phyloP scores from a whole-genome alignment of 306 rosid genomes.

The Morella rubra region DNA sequence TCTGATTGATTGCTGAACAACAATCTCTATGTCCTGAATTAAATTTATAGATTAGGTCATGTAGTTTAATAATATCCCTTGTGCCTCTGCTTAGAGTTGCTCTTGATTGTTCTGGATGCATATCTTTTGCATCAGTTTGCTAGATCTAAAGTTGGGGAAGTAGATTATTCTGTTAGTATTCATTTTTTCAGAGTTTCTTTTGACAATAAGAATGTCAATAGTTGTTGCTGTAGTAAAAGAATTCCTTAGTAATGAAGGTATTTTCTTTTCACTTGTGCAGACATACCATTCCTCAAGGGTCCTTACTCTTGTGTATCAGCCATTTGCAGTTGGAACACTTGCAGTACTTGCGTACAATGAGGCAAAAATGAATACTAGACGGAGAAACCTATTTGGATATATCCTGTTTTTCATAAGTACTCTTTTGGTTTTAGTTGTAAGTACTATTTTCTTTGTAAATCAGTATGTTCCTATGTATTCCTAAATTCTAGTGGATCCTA shows the following conservation, averaged over 20 bases:
- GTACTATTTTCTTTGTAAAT: background rate
- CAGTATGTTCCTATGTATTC: background rate
- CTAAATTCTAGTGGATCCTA: constrained; percentile 5
- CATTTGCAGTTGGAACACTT: constrained; percentile 73
- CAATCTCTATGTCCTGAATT: background rate
- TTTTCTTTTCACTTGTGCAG: constrained; percentile 42
- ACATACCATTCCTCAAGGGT: constrained; percentile 75
- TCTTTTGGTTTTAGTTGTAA: constrained; percentile 59
- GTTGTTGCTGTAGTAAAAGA: background rate
- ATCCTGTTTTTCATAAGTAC: constrained; percentile 55
- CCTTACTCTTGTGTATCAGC: constrained; percentile 83
- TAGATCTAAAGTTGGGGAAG: background rate
- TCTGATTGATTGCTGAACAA: background rate
- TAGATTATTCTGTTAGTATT: background rate
- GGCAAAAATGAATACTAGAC: constrained; percentile 64
- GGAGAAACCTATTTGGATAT: constrained; percentile 65
- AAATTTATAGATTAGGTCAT: background rate
- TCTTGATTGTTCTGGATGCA: background rate
- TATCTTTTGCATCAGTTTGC: background rate
- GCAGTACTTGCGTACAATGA: constrained; percentile 54
- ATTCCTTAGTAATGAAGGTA: background rate
- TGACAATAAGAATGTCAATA: background rate
- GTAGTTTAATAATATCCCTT: background rate
- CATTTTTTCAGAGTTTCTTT: background rate
- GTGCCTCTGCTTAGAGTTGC: background rate